phyloP scores from a whole-genome alignment of 1,139 yeast species.

The Wickerhamomyces sp. region DNA sequence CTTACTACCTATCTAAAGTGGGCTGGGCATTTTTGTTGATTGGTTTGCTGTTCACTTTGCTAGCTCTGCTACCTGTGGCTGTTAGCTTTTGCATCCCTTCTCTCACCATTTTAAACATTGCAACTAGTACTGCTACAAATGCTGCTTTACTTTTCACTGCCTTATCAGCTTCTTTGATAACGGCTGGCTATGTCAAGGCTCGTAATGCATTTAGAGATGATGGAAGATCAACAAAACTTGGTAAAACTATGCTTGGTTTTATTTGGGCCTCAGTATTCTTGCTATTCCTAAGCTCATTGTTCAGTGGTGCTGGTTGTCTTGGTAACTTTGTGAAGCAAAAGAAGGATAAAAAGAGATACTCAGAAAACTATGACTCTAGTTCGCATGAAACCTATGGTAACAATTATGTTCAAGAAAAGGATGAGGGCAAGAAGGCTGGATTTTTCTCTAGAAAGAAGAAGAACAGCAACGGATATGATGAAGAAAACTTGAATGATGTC shows the following conservation, averaged over 20 bases:
- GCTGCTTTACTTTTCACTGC: constrained; percentile 49
- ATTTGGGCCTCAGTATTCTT: constrained; percentile 59
- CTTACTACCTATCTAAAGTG: constrained; percentile 60
- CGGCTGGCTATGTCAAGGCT: constrained; percentile 65
- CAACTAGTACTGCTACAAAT: constrained; percentile 15
- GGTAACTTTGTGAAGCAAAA: constrained; percentile 10
- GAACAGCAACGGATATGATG: constrained; percentile 5
- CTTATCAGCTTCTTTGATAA: constrained; percentile 56
- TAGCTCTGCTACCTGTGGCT: constrained; percentile 41
- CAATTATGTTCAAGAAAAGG: constrained; percentile 18
- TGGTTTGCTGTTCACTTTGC: constrained; percentile 50
- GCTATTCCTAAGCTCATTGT: constrained; percentile 32
- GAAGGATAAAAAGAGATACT: constrained; percentile 12
- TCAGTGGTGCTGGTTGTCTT: constrained; percentile 20
- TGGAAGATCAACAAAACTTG: constrained; percentile 47
- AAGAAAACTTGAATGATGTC: constrained; percentile 12
- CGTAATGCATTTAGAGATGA: constrained; percentile 47
- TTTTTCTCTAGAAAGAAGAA: constrained; percentile 14
- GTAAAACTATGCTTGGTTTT: constrained; percentile 56
- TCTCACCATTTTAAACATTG: constrained; percentile 9
- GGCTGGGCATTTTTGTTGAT: constrained; percentile 66
- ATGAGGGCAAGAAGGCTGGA: constrained; percentile 9
- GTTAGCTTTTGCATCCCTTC: constrained; percentile 30
- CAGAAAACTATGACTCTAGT: constrained; percentile 18
- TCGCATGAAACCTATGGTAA: constrained; percentile 25